Evolutionary conservation across 805 yeast genomes (phyloP).

Genomic region (Metschnikowia koreensis): DNA sequence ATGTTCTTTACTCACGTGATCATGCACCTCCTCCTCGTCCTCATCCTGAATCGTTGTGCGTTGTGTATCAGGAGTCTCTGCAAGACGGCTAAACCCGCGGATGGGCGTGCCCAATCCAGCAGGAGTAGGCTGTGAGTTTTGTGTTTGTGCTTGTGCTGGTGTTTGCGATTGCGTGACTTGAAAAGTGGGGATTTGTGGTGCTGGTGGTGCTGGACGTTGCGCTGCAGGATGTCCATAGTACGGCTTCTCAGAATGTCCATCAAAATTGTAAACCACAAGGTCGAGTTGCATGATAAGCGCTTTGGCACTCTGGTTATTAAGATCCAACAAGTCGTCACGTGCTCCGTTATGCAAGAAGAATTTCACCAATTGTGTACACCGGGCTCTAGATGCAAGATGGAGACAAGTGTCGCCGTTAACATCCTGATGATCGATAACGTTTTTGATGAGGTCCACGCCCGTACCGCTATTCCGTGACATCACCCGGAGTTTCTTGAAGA

Average conservation of each 20-base stretch:
- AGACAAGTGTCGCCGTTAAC: slow-evolving; percentile 81
- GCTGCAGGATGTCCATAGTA: not conserved
- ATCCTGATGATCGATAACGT: slow-evolving; percentile 75
- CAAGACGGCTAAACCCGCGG: slow-evolving; percentile 11
- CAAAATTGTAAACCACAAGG: slow-evolving; percentile 22
- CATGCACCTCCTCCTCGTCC: slow-evolving; percentile 32
- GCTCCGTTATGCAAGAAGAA: slow-evolving; percentile 87
- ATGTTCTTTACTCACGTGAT: slow-evolving; percentile 36
- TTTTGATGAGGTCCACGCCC: slow-evolving; percentile 55
- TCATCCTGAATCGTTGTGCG: slow-evolving; percentile 45
- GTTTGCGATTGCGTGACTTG: not conserved
- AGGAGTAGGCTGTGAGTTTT: too few relatives aligned
- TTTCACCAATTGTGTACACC: slow-evolving; percentile 70
- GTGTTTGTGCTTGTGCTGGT: not conserved
- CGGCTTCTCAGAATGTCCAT: not conserved
- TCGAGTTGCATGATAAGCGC: slow-evolving; percentile 42
- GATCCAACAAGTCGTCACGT: slow-evolving; percentile 46
- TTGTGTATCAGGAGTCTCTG: slow-evolving; percentile 47
- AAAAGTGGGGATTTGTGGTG: not conserved
- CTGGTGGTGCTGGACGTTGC: not conserved
- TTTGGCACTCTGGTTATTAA: slow-evolving; percentile 45
- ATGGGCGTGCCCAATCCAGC: slow-evolving; percentile 18
- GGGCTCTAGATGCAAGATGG: slow-evolving; percentile 70
- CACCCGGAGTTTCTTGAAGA: slow-evolving; percentile 68
- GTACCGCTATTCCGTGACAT: slow-evolving; percentile 27